These are phyloP conservation scores for Aspergillus piperis DNA, from an alignment of 2,329 filamentous ascomycete species.

Conservation along the genomic window DNA sequence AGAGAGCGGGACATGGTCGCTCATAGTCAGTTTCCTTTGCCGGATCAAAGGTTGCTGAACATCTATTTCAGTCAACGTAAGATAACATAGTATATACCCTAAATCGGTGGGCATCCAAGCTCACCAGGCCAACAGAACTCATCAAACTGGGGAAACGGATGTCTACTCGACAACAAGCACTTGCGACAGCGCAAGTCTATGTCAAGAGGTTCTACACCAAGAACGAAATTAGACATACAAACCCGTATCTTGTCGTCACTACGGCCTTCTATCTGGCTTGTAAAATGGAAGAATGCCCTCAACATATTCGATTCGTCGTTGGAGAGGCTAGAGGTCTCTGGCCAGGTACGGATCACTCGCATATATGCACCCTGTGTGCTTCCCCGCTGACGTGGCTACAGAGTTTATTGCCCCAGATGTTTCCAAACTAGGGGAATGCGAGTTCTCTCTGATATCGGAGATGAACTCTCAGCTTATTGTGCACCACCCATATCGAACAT, in stretches of 20 bases:
- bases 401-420: conserved; percentile 75
- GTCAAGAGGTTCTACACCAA: conserved; percentile 90
- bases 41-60: conserved; percentile 76
- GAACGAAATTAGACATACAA: conserved; percentile 87
- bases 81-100: conserved; percentile 30
- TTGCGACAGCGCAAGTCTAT: conserved; percentile 93
- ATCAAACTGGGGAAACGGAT: conserved; percentile 81
- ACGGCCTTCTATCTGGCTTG: conserved; percentile 93
- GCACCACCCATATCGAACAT: conserved; percentile 84
- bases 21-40: conserved; percentile 77
- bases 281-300: conserved; percentile 97
- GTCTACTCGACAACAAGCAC: conserved; percentile 81
- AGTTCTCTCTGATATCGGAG: conserved; percentile 88
- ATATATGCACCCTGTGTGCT: background rate
- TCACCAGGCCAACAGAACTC: conserved; percentile 60
- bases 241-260: conserved; percentile 89
- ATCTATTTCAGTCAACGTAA: conserved; percentile 91
- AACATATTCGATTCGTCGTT: conserved; percentile 90
- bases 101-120: background rate
- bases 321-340: conserved; percentile 83
- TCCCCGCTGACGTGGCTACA: conserved; percentile 28
- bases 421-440: conserved; percentile 85
- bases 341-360: conserved; percentile 58
- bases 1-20: conserved; percentile 74
- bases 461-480: conserved; percentile 87